Base-by-base conservation (phyloP, 106 monocot species). In the Alisma plantagoaquatica region DNA sequence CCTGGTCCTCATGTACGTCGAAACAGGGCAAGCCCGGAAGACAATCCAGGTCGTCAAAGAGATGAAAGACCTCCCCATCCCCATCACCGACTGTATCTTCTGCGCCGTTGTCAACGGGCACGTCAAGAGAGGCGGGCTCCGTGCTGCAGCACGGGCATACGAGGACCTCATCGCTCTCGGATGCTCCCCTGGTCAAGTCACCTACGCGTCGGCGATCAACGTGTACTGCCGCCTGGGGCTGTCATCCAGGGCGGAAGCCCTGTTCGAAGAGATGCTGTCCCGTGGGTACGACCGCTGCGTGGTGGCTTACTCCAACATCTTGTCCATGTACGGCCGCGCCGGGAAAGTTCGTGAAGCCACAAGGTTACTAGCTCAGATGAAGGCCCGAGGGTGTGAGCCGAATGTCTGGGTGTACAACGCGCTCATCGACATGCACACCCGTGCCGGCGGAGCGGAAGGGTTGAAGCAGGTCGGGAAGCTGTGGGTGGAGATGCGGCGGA, bases 361-460 rank as follows among this genome's bases (percentile, higher is more conserved):
- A 79, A 56, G 67, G 54, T 74, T 90, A 21, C 41, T 90, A 28
- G 83, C 76, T 3, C 67, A 49, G 53, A 90, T 90, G 89, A 90
- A 90, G 49, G 65, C 74, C 61, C 83, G 66, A 33, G 63, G 78
- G 4, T 90, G 79, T 23, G 56, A 77, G 60, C 79, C 89, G 19
- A 90, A 83, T 51, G 68, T 83, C 35, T 90, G 73, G 70, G 79
- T 90, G 0, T 90, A 90, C 20, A 80, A 77, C 48, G 60, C 89
- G 42, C 76, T 89, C 10, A 10, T 89, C 8, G 83, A 89, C 66
- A 77, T 77, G 68, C 64, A 80, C 18, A 77, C 79, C 11, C 55
- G 67, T 33, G n/a, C n/a, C n/a, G n/a, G n/a, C n/a, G n/a, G n/a
- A n/a, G 52, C 67, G 15, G 28, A 50, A 49, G 64, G 83, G 23